Conservation (phyloP, 352 stramenopile genomes). For the Blastocystis sp. region DNA sequence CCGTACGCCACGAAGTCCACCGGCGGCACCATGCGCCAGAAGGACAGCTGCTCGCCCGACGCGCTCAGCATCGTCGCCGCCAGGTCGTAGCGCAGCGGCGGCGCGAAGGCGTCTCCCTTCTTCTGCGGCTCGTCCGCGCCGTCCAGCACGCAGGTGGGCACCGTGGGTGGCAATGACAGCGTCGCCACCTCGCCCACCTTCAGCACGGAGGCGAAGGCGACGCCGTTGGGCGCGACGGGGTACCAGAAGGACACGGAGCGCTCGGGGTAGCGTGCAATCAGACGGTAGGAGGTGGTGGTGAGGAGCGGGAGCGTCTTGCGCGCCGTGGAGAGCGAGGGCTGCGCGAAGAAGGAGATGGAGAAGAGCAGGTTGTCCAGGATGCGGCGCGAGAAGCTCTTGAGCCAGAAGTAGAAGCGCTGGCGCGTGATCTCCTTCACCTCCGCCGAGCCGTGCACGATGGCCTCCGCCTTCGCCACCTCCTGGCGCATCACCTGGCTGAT, state of each 20-base stretch:
- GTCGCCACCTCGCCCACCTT: constrained; percentile 17
- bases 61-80: background rate
- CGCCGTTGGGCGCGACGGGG: background rate
- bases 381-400: constrained; percentile 28
- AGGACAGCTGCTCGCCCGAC: constrained; percentile 3
- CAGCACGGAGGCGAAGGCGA: constrained; percentile 38
- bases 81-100: constrained; percentile 20
- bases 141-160: constrained; percentile 21
- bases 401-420: constrained; percentile 42
- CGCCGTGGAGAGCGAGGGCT: constrained; percentile 19
- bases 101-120: constrained; percentile 2
- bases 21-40: constrained; percentile 57
- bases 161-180: constrained; percentile 23
- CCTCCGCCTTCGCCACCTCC: constrained; percentile 28
- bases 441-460: background rate
- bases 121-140: background rate
- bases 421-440: constrained; percentile 3
- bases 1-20: constrained; percentile 54
- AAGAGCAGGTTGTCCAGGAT: constrained; percentile 29
- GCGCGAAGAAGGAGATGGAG: constrained; percentile 31
- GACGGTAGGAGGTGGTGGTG: background rate
- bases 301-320: constrained; percentile 4
- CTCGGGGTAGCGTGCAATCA: constrained; percentile 61
- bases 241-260: constrained; percentile 56
- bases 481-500: constrained; percentile 7